Conservation (phyloP, 2,329 filamentous ascomycete genomes). For the Fusarium brevicatenulatum region DNA sequence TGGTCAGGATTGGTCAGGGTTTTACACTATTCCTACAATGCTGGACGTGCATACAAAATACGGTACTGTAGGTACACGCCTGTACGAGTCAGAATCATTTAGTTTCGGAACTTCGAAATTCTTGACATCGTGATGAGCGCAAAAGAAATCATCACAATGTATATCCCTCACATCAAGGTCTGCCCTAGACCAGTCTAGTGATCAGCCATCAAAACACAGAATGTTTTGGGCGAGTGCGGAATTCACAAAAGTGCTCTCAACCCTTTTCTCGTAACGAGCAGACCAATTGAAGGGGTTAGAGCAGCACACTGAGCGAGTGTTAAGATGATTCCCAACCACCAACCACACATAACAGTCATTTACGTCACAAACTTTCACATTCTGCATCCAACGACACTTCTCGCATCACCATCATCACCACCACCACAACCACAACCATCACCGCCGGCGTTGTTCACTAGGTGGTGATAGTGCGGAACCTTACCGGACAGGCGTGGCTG, state of each 20-base stretch:
- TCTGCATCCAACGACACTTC: constrained; percentile 27
- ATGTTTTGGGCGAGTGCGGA: constrained; percentile 20
- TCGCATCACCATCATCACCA: constrained; percentile 28
- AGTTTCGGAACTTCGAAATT: constrained; percentile 38
- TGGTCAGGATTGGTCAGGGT: constrained; percentile 11
- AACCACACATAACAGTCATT: constrained; percentile 32
- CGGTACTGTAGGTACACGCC: constrained; percentile 2
- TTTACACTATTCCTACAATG: constrained; percentile 12
- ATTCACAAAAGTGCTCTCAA: constrained; percentile 34
- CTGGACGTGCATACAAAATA: constrained; percentile 1
- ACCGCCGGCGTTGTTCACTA: constrained; percentile 14
- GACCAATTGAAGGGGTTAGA: constrained; percentile 31
- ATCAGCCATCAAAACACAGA: constrained; percentile 34
- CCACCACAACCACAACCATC: constrained; percentile 11
- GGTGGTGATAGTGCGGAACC: constrained; percentile 38
- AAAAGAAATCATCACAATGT: constrained; percentile 14
- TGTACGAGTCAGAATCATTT: constrained; percentile 42
- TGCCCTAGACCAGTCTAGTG: constrained; percentile 28
- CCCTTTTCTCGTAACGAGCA: constrained; percentile 25
- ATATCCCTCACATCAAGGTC: constrained; percentile 25
- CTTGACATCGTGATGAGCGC: constrained; percentile 32
- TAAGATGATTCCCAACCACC: constrained; percentile 29
- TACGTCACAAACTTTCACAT: constrained; percentile 36
- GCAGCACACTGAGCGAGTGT: constrained; percentile 23
- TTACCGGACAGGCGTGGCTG: constrained; percentile 37